A percentile compares a stretch with the other conserved stretches of the same genome.
Conservation (phyloP, 139 green algal species). For the Marvania coccoides region DNA sequence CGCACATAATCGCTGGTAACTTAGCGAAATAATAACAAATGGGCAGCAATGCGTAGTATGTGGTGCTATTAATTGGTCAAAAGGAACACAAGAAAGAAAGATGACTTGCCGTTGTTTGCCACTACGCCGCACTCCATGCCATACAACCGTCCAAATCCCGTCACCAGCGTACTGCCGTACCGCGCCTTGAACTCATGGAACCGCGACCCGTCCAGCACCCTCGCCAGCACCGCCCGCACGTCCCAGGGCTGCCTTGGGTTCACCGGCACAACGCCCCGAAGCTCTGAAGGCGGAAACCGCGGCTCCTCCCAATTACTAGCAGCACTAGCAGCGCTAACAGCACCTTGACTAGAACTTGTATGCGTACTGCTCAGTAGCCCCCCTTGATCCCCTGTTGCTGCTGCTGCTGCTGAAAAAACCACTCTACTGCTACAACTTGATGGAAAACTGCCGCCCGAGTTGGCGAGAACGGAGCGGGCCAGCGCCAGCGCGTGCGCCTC, state of each 20-base stretch:
- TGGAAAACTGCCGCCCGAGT: slow-evolving; percentile 27
- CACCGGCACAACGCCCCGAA: slow-evolving; percentile 49
- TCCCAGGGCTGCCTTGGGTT: slow-evolving; percentile 63
- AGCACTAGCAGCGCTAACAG: too few relatives aligned
- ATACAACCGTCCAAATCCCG: slow-evolving; percentile 71
- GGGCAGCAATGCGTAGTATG: too few relatives aligned
- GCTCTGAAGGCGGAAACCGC: slow-evolving; percentile 51
- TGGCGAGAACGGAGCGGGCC: slow-evolving; percentile 57
- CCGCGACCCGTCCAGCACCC: slow-evolving; percentile 71
- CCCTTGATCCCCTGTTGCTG: not conserved
- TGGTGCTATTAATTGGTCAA: too few relatives aligned
- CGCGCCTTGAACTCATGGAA: slow-evolving; percentile 89
- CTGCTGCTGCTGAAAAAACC: not conserved
- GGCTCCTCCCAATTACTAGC: slow-evolving; percentile 52
- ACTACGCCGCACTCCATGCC: slow-evolving; percentile 78
- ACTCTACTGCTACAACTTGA: too few relatives aligned
- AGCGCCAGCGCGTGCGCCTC: slow-evolving; percentile 78
- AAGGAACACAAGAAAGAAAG: too few relatives aligned
- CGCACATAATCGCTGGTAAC: too few relatives aligned
- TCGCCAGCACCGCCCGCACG: slow-evolving; percentile 60
- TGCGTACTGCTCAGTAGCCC: not conserved
- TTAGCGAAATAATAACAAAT: too few relatives aligned
- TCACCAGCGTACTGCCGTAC: slow-evolving; percentile 87
- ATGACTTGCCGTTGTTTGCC: slow-evolving; percentile 92
- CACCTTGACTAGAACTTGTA: too few relatives aligned